These are phyloP conservation scores for Dactylis glomerata DNA, from an alignment of 176 grass and related monocot species.

Conservation along the genomic window DNA sequence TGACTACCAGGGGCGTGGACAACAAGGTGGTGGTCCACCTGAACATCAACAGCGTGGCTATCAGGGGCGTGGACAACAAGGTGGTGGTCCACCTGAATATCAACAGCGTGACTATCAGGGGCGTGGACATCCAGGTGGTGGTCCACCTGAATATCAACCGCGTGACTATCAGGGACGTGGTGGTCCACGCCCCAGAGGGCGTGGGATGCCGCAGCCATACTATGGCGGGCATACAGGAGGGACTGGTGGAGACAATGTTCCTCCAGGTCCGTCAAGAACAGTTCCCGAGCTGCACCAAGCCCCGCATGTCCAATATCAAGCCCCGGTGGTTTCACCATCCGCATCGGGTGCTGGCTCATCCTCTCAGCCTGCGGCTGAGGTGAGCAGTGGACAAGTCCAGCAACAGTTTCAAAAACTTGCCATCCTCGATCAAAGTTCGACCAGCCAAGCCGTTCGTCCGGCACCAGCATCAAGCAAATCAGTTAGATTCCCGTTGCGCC, in stretches of 20 bases:
- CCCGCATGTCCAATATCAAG: constrained; percentile 62
- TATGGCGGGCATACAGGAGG: constrained; percentile 59
- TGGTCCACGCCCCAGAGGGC: constrained; percentile 42
- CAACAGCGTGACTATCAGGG: not conserved
- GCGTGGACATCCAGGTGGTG: constrained; percentile 41
- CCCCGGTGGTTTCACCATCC: constrained; percentile 50
- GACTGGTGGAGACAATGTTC: constrained; percentile 51
- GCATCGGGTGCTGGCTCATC: constrained; percentile 54
- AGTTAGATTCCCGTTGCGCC: constrained; percentile 72
- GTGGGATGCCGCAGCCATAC: constrained; percentile 60
- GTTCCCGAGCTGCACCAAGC: constrained; percentile 99
- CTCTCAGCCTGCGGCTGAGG: constrained; percentile 60
- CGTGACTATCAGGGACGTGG: constrained; percentile 64
- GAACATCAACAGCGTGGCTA: constrained; percentile 9
- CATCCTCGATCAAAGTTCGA: constrained; percentile 42
- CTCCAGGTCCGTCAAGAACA: constrained; percentile 60
- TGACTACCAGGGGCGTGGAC: constrained; percentile 34
- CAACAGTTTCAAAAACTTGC: constrained; percentile 70
- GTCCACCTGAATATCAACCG: constrained; percentile 54
- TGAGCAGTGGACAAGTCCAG: constrained; percentile 56
- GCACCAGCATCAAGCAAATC: constrained; percentile 78
- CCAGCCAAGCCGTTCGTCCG: constrained; percentile 50
- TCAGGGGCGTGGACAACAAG: constrained; percentile 35
- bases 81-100: not conserved
- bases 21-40: constrained; percentile 38